Evolutionary conservation across 192 early-diverging fungal genomes (phyloP).

Genomic region (Gamsiella multidivaricata): DNA sequence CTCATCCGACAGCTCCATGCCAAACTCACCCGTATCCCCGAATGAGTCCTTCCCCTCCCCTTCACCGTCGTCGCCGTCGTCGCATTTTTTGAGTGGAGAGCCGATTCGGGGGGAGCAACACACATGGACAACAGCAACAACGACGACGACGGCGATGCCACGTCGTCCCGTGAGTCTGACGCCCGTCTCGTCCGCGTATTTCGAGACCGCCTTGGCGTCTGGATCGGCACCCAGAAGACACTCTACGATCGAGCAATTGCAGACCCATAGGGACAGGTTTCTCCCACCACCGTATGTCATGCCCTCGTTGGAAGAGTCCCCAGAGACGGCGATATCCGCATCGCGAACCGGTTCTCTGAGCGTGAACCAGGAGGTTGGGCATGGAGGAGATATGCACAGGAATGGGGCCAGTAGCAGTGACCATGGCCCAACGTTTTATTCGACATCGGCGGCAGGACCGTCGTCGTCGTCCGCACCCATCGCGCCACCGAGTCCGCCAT

Average conservation of each 20-base stretch:
- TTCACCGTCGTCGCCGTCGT: background rate
- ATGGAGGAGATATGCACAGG: background rate
- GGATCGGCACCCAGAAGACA: background rate
- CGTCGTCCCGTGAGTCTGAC: background rate
- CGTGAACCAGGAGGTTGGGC: background rate
- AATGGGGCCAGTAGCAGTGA: no score
- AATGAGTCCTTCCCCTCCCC: background rate
- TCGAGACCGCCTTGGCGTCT: background rate
- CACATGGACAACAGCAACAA: background rate
- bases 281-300: slow-evolving; percentile 11
- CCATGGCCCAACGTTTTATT: background rate
- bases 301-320: background rate
- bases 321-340: background rate
- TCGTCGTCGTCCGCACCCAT: background rate
- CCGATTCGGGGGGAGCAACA: slow-evolving; percentile 4
- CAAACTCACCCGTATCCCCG: background rate
- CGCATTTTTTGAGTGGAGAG: no score
- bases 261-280: no score
- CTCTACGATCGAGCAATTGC: background rate
- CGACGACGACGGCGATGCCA: background rate
- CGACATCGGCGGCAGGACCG: background rate
- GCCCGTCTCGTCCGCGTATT: background rate
- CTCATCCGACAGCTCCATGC: slow-evolving; percentile 3
- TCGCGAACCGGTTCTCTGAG: no score
- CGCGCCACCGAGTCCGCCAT: slow-evolving; percentile 11